Evolutionary conservation across 176 grass and related monocot species (phyloP), one percentile per base, ranked within the genome.

Genomic region (Tuctoria greenei): DNA sequence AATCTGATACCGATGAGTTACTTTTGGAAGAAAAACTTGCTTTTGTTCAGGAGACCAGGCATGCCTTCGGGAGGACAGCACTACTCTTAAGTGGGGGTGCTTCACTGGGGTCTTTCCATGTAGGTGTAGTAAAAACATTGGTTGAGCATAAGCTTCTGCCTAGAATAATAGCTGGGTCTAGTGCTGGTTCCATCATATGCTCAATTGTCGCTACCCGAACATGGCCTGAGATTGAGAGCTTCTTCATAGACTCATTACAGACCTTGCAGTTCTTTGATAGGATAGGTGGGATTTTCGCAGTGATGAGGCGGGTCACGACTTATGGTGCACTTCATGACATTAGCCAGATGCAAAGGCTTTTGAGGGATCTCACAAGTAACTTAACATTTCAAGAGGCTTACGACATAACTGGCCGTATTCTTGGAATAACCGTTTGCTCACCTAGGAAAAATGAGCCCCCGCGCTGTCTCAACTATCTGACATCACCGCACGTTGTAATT

Each of bases 361-460:
- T 94, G 73, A 86, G 95, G 77, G 71, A 94, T 84, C 87, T 98
- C n/a, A 98, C 91, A 23, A 90, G 91, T 67, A 98, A 98, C 76
- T 83, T 98, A 83, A 98, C 95, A 73, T 98, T 98, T 92, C 95
- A 98, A 94, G 95, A 98, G 81, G 95, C 95, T 63, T 98, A 92
- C 7, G 89, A 98, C 84, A 92, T 98, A 62, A 98, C 95, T 45
- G 95, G 95, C 2, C 87, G 91, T 80, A 71, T 98, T 69, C 91
- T 98, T 75, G 91, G 91, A 38, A 84, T 98, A 74, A 98, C 95
- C 2, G 95, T 94, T 77, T 98, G 95, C 66, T 98, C 95, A 76
- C 86, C 95, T 55, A 89, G 91, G 41, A 94, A 98, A 57, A 90
- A 98, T 82, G 95, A 98, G 75, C 91, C 95, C 55, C 89, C 91